A percentile compares a stretch with the other conserved stretches of the same genome.
phyloP scores from a whole-genome alignment of 305 asterid species.

The Andrographis paniculata region DNA sequence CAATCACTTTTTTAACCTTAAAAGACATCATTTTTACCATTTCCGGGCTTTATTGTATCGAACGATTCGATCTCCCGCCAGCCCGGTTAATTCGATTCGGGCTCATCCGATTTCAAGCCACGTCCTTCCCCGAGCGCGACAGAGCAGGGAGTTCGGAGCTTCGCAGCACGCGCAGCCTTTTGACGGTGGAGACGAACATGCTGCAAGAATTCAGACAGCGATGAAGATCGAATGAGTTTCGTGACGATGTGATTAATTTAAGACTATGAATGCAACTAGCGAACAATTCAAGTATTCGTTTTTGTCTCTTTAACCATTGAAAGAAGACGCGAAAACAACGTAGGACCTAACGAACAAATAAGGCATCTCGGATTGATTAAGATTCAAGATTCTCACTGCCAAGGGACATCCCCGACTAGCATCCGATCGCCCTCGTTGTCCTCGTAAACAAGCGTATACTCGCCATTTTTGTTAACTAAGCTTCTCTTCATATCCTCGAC shows the following conservation, averaged over 20 bases:
- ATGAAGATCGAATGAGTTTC: no score
- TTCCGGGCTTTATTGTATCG: no score
- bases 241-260: no score
- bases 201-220: constrained; percentile 31
- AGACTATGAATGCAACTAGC: no score
- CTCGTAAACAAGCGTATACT: constrained; percentile 69
- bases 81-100: constrained; percentile 33
- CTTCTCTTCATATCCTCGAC: constrained; percentile 49
- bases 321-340: no score
- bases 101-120: constrained; percentile 48
- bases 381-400: constrained; percentile 94
- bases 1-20: no score
- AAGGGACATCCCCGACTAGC: constrained; percentile 99
- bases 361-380: no score
- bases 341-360: no score
- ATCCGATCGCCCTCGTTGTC: constrained; percentile 97
- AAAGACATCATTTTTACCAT: no score
- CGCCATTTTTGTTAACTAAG: constrained; percentile 65
- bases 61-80: no score
- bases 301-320: no score
- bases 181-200: constrained; percentile 80
- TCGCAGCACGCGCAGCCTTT: constrained; percentile 85
- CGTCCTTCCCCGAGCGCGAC: constrained; percentile 32
- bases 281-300: no score
- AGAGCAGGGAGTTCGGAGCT: constrained; percentile 66